These are phyloP conservation scores for Colletotrichum sp. DNA, from an alignment of 2,329 filamentous ascomycete species.

Conservation along the genomic window DNA sequence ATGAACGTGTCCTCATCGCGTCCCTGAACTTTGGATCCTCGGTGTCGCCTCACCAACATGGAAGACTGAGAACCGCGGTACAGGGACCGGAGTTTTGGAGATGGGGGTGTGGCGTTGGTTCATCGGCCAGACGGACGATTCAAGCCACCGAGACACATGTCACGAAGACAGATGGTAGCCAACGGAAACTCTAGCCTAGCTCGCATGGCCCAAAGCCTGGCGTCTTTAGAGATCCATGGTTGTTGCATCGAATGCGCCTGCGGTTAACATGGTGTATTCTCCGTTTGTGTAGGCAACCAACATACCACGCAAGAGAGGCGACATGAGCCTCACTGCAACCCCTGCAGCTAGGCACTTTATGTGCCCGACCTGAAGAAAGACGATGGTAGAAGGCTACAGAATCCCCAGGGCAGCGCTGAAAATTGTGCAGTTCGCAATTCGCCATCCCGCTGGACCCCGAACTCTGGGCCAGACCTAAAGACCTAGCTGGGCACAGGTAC, in stretches of 20 bases:
- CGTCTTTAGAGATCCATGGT: neutral
- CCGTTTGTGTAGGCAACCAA: neutral
- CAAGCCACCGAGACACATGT: neutral
- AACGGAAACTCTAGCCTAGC: neutral
- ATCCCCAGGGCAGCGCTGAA: neutral
- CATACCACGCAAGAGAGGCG: neutral
- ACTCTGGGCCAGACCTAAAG: neutral
- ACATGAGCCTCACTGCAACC: neutral
- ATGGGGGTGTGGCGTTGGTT: neutral
- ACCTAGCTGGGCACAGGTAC: neutral
- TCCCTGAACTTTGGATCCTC: neutral
- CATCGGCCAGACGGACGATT: neutral
- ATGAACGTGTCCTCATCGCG: constrained; percentile 17
- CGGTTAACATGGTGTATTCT: neutral
- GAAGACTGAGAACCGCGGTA: neutral
- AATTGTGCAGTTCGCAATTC: constrained; percentile 11
- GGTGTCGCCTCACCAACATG: neutral
- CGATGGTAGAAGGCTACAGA: neutral
- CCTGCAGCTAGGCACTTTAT: neutral
- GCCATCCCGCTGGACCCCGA: constrained; percentile 18
- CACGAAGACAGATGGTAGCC: neutral
- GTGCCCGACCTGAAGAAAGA: neutral
- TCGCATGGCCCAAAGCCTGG: neutral
- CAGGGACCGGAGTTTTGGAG: neutral
- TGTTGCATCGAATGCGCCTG: neutral